phyloP scores from a whole-genome alignment of 2,329 filamentous ascomycete genomes.

The Claviceps capensis region DNA sequence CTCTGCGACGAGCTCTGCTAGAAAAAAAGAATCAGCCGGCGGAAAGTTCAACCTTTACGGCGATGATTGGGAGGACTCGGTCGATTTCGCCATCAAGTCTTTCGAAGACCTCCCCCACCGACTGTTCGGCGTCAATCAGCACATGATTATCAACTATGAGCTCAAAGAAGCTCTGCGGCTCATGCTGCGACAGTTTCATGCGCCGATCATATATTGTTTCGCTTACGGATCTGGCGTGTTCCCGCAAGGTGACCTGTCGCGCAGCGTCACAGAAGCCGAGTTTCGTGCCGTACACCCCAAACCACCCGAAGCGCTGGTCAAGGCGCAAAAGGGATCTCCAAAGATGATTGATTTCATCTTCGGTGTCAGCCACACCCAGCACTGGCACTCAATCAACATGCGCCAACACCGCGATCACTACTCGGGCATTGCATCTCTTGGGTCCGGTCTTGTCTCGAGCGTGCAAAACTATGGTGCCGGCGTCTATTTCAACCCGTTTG shows the following conservation, averaged over 20 bases:
- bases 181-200: conserved; percentile 81
- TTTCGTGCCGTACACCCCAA: conserved; percentile 63
- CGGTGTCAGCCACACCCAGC: conserved; percentile 83
- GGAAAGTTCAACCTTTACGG: conserved; percentile 24
- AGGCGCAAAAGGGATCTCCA: conserved; percentile 72
- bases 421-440: conserved; percentile 68
- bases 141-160: conserved; percentile 90
- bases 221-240: conserved; percentile 97
- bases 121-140: conserved; percentile 85
- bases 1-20: conserved; percentile 3
- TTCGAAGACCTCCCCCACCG: conserved; percentile 31
- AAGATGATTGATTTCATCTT: conserved; percentile 99
- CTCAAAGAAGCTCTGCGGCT: conserved; percentile 83
- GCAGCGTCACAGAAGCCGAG: conserved; percentile 39
- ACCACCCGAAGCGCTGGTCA: conserved; percentile 64
- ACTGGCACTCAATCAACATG: conserved; percentile 93
- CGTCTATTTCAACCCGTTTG: conserved; percentile 94
- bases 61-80: conserved; percentile 30
- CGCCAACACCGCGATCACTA: conserved; percentile 85
- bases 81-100: conserved; percentile 27
- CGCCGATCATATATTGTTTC: conserved; percentile 91
- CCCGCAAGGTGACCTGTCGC: conserved; percentile 50
- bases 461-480: conserved; percentile 91
- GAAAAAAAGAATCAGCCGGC: conserved; percentile 13
- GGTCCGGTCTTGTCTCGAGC: conserved; percentile 70